Evolutionary conservation across 2,329 filamentous ascomycete species (phyloP).

Genomic region (Simplicillium aogashimaense): DNA sequence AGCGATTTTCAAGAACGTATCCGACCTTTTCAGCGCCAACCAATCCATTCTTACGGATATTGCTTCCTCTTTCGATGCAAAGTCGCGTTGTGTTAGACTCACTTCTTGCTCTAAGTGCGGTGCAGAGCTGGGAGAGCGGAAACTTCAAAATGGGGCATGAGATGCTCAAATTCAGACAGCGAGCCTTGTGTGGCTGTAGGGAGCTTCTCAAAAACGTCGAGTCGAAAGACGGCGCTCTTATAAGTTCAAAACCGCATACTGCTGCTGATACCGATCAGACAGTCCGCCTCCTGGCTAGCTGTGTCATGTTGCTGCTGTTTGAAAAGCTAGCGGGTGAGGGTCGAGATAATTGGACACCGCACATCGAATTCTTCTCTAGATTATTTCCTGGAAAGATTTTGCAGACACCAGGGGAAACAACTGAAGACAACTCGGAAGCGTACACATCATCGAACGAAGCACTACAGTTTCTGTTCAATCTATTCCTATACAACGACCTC

Average conservation of each 20-base stretch:
- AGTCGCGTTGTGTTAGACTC: conserved; percentile 10
- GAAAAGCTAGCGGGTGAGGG: conserved; percentile 10
- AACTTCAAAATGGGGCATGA: conserved; percentile 4
- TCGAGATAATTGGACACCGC: conserved; percentile 5
- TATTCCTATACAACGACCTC: conserved; percentile 12
- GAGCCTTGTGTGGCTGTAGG: conserved; percentile 8
- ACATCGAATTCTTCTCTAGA: conserved; percentile 8
- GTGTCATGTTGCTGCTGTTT: conserved; percentile 8
- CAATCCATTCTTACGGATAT: conserved; percentile 10
- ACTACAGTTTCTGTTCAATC: conserved; percentile 8
- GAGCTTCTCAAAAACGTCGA: conserved; percentile 2
- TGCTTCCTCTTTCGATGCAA: conserved; percentile 9
- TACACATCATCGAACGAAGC: not conserved
- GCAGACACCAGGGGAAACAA: not conserved
- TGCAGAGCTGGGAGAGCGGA: conserved; percentile 10
- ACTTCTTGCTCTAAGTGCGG: conserved; percentile 7
- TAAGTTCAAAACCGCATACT: too few species aligned
- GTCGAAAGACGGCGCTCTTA: not conserved
- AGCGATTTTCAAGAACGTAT: conserved; percentile 10
- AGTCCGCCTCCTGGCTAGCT: conserved; percentile 8
- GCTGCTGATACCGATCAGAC: not conserved
- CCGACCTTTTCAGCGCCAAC: conserved; percentile 8
- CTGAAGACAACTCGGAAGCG: not conserved
- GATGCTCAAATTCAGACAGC: conserved; percentile 9
- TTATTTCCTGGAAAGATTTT: conserved; percentile 4